phyloP scores from a whole-genome alignment of 2,329 filamentous ascomycete species.

The Ophiocordyceps camponoti-saundersi region DNA sequence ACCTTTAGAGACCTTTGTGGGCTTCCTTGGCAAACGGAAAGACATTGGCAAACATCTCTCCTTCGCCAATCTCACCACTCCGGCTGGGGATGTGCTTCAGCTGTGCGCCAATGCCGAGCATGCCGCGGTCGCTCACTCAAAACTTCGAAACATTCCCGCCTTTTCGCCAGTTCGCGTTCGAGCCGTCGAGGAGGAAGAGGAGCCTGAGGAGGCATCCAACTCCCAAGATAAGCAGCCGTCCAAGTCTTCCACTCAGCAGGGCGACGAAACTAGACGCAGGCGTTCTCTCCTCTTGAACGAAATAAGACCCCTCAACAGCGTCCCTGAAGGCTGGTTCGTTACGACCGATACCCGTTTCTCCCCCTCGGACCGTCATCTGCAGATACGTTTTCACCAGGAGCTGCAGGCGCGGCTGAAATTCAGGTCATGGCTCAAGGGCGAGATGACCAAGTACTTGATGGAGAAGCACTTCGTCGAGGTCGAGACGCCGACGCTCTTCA shows the following conservation, averaged over 20 bases:
- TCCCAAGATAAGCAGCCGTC: conserved; percentile 1
- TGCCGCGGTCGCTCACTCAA: conserved; percentile 18
- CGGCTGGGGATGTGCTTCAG: conserved; percentile 24
- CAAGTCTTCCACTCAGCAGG: not conserved
- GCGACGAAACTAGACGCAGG: conserved; percentile 9
- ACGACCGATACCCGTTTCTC: conserved; percentile 59
- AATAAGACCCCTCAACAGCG: conserved; percentile 16
- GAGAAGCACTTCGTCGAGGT: conserved; percentile 53
- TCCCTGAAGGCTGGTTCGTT: conserved; percentile 52
- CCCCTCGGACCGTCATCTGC: conserved; percentile 61
- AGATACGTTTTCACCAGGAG: conserved; percentile 57
- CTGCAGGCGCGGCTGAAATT: conserved; percentile 54
- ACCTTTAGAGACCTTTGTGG: conserved; percentile 15
- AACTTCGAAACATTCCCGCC: conserved; percentile 27
- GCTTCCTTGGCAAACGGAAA: conserved; percentile 54
- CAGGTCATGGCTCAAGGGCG: conserved; percentile 41
- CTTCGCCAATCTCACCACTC: conserved; percentile 42
- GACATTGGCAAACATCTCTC: conserved; percentile 52
- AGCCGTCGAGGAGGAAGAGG: not conserved
- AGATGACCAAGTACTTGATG: conserved; percentile 35
- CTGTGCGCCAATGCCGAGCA: conserved; percentile 22
- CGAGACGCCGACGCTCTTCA: conserved; percentile 90
- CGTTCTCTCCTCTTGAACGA: conserved; percentile 50
- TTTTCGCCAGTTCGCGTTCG: conserved; percentile 34
- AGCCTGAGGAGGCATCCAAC: not conserved